Evolutionary conservation across 225 moss, liverwort and hornwort genomes (phyloP).

Genomic region (Rhytidiadelphus loreus): DNA sequence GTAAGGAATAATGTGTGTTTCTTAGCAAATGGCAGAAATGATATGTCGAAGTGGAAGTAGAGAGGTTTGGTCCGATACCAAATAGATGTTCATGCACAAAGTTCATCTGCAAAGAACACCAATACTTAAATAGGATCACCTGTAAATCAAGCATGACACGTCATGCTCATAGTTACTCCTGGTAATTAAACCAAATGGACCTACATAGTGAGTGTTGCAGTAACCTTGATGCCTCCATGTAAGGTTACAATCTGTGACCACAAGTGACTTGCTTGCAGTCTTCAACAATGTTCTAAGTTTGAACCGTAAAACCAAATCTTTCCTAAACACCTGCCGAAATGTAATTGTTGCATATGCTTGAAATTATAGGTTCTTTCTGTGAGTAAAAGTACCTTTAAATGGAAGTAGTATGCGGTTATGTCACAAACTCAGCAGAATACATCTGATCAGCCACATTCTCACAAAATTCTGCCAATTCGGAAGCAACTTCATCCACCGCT

Average conservation of each 20-base stretch:
- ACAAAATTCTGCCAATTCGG: conserved; percentile 38
- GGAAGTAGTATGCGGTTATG: background rate
- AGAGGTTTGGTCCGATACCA: background rate
- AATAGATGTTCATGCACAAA: background rate
- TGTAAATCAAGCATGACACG: background rate
- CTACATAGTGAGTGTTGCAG: background rate
- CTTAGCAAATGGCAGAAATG: background rate
- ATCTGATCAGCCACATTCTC: conserved; percentile 42
- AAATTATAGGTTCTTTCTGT: background rate
- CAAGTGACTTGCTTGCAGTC: background rate
- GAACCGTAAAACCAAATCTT: background rate
- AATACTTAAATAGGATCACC: background rate
- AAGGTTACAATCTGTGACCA: background rate
- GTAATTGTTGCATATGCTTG: background rate
- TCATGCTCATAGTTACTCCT: background rate
- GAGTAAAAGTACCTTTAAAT: background rate
- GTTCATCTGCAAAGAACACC: background rate
- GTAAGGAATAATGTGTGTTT: no score
- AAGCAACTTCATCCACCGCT: conserved; percentile 33
- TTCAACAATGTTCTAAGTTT: background rate
- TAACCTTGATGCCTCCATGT: background rate
- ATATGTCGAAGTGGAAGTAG: background rate
- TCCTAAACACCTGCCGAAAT: background rate
- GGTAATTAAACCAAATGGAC: background rate
- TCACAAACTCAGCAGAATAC: conserved; percentile 31